A percentile compares a stretch with the other conserved stretches of the same genome.
These are phyloP conservation scores for Acer yangbiense DNA, from an alignment of 345 rosid genomes.

Conservation along the genomic window DNA sequence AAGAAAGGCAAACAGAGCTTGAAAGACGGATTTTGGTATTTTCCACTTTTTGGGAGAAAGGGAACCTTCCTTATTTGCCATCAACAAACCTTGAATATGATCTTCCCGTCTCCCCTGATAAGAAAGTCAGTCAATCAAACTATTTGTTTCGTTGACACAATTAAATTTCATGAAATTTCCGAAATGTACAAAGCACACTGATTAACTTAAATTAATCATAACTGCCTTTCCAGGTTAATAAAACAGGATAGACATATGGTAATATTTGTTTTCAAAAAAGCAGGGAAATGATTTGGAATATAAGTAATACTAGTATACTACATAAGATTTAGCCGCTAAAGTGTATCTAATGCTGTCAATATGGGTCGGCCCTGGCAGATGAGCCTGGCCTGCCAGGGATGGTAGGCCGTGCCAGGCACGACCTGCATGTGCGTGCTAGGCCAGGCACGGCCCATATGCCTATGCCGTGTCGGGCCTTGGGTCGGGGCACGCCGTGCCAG, in stretches of 20 bases:
- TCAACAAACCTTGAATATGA: conserved; percentile 45
- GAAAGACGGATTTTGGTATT: conserved; percentile 63
- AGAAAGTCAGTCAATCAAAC: not conserved
- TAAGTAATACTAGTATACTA: not conserved
- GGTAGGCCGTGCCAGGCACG: too few relatives aligned
- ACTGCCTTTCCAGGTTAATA: not conserved
- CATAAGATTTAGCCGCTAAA: not conserved
- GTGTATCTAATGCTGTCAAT: conserved; percentile 35
- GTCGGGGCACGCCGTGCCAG: too few relatives aligned
- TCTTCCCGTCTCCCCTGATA: conserved; percentile 53
- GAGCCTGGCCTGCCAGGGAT: too few relatives aligned
- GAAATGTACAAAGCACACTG: not conserved
- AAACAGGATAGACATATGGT: not conserved
- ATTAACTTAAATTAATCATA: not conserved
- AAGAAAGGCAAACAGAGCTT: conserved; percentile 76
- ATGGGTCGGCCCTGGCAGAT: too few relatives aligned
- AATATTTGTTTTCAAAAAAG: not conserved
- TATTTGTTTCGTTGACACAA: not conserved
- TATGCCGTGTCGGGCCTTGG: too few relatives aligned
- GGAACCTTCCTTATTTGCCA: conserved; percentile 33
- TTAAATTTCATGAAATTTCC: not conserved
- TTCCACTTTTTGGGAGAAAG: conserved; percentile 38
- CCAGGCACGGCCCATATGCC: too few relatives aligned
- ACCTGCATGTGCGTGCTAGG: too few relatives aligned
- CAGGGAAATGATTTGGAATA: not conserved